Evolutionary conservation across 768 basidiomycete species (phyloP).

Genomic region (Tricholoma terreum): DNA sequence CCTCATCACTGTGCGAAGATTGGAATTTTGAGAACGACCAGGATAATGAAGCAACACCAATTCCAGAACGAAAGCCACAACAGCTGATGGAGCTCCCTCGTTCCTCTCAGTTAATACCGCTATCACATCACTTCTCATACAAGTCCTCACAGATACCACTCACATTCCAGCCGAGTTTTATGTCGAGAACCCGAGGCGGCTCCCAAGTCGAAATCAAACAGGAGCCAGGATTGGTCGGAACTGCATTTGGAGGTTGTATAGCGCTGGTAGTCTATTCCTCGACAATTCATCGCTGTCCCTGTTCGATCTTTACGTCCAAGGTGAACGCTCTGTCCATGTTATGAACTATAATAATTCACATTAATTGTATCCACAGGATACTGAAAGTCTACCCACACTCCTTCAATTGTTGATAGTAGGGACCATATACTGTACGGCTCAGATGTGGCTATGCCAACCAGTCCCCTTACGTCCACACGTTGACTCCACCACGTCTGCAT

Average conservation of each 20-base stretch:
- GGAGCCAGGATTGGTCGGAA: conserved; percentile 16
- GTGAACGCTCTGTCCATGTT: too few relatives aligned
- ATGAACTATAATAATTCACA: too few relatives aligned
- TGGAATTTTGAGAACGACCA: conserved; percentile 18
- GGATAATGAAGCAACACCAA: conserved; percentile 21
- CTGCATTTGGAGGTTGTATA: background rate
- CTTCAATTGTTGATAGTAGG: too few relatives aligned
- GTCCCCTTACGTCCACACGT: conserved; percentile 9
- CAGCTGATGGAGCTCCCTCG: background rate
- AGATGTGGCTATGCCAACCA: too few relatives aligned
- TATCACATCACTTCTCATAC: conserved; percentile 4
- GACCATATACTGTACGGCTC: too few relatives aligned
- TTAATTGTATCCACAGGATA: too few relatives aligned
- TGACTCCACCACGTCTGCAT: conserved; percentile 22
- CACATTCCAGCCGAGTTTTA: conserved; percentile 18
- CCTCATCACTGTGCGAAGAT: background rate
- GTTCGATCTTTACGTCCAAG: too few relatives aligned
- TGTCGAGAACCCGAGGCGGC: background rate
- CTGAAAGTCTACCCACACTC: too few relatives aligned
- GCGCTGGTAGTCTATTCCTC: background rate
- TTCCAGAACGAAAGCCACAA: conserved; percentile 9
- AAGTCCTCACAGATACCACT: conserved; percentile 19
- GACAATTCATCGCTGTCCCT: too few relatives aligned
- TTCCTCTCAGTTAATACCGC: background rate
- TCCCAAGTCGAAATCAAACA: conserved; percentile 16